Evolutionary conservation across 1,284 basidiomycete species (phyloP), one percentile per base, ranked within the genome.

Genomic region (Ustilago sp.): DNA sequence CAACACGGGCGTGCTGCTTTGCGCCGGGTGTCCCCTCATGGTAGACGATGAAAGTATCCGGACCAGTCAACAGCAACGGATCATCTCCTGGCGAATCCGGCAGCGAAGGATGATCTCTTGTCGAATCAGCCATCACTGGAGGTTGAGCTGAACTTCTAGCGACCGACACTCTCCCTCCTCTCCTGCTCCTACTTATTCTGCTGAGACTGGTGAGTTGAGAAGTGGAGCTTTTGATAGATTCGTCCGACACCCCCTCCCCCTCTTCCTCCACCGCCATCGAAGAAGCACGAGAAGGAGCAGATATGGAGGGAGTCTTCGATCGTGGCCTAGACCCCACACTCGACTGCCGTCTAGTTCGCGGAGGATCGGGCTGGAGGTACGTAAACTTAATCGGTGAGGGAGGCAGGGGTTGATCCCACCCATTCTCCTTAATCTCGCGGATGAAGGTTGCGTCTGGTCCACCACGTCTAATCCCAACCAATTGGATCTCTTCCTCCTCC

Each of bases 51-150:
- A 62, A 68, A 4, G 62, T 68, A 54, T 77, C 59, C 9, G 75
- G 75, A 17, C 70, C 75, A 6, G 56, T 68, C 17, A 80, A 56
- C 35, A 80, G 63, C 31, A 80, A 55, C 8, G 77, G 77, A 43
- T 80, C 77, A 48, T 80, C 77, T 8, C 74, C 63, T 4, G 77
- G 77, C 41, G 70, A 74, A 36, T 74, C 77, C 17, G 77, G 77
- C 41, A 68, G 59, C 6, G 59, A 59, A 6, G 75, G 70, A 28
- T 62, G 67, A 41, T 77, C 75, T 19, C 64, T 47, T 5, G 64
- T 77, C 17, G 71, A 28, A 34, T 74, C 71, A 17, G 66, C 71
- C 41, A 68, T 52, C 6, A 57, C 60, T 4, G 74, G 67, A 5
- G 70, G 70, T 4, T 64, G 64, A 7, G 64, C 59, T 1, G 65